Evolutionary conservation across 1,139 yeast genomes (phyloP), one percentile per base, ranked within the genome.

Genomic region (Diutina scorzettiae): DNA sequence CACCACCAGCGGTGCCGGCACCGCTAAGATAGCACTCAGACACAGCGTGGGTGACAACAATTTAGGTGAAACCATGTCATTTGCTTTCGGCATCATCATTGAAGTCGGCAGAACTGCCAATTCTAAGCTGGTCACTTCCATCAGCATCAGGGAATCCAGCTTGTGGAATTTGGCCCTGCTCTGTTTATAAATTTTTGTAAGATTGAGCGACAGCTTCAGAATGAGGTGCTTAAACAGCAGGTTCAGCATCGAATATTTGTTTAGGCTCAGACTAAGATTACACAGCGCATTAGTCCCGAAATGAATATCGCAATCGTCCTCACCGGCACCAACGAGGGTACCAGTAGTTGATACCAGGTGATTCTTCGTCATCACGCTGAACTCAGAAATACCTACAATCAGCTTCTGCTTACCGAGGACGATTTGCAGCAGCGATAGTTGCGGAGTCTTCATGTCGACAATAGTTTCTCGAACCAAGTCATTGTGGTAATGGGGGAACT

Each of bases 231-330:
- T 34, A 14, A 34, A 34, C 39, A 34, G 39, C 39, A 21, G 27
- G 25, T 34, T 34, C 39, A 34, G 39, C 39, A 34, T 34, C 37
- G 20, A 25, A 14, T 34, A 34, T 20, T 34, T 34, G 28, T 21
- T 34, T 5, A 34, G 39, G 19, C 39, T 34, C 28, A 21, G 25
- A 16, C 17, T 14, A 9, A 34, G 16, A 14, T 34, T 34, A 19
- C 39, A 34, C 16, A 6, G 28, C 27, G 28, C 39, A 6, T 28
- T 18, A 7, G 39, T 34, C 19, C 16, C 28, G 14, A 34, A 34
- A 16, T 34, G 39, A 7, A 34, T 34, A 5, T 34, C 39, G 17
- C 39, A 34, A 3, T 34, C 39, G 28, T 23, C 39, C 21, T 18
- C 37, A 19, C 24, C 37, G 25, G 14, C 25, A 21, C 18, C 18